Conservation (phyloP, 75 land plant genomes). For the Sequoiadendron giganteum region DNA sequence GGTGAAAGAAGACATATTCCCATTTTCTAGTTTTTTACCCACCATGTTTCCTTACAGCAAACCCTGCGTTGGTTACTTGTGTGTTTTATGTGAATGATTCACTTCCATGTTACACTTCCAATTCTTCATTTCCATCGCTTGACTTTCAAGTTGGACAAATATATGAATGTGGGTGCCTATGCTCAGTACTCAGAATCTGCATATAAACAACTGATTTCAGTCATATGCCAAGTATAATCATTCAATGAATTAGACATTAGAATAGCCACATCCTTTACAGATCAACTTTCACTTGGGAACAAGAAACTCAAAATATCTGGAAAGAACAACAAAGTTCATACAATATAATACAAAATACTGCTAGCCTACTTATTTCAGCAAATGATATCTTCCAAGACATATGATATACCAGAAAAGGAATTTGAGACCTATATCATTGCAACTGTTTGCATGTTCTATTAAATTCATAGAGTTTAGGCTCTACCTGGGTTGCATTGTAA, state of each 20-base stretch:
- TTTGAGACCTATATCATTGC: not conserved
- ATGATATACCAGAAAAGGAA: not conserved
- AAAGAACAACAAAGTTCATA: not conserved
- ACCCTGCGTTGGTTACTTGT: not conserved
- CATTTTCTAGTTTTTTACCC: not conserved
- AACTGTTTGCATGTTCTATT: not conserved
- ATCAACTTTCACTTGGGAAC: not conserved
- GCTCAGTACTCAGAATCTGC: no score
- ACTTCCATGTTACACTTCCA: not conserved
- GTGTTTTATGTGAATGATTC: not conserved
- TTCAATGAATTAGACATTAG: no score
- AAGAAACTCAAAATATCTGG: not conserved
- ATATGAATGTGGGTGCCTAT: no score
- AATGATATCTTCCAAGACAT: not conserved
- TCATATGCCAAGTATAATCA: no score
- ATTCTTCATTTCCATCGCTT: no score
- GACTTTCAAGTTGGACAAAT: no score
- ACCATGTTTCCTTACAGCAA: not conserved
- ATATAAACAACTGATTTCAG: no score
- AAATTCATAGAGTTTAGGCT: not conserved
- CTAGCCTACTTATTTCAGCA: not conserved
- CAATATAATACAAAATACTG: not conserved
- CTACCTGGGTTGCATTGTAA: slow-evolving; percentile 84
- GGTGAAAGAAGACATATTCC: not conserved
- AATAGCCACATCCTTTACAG: no score